These are phyloP conservation scores for Thielaviopsis musarum DNA, from an alignment of 2,329 filamentous ascomycete species.

Conservation along the genomic window DNA sequence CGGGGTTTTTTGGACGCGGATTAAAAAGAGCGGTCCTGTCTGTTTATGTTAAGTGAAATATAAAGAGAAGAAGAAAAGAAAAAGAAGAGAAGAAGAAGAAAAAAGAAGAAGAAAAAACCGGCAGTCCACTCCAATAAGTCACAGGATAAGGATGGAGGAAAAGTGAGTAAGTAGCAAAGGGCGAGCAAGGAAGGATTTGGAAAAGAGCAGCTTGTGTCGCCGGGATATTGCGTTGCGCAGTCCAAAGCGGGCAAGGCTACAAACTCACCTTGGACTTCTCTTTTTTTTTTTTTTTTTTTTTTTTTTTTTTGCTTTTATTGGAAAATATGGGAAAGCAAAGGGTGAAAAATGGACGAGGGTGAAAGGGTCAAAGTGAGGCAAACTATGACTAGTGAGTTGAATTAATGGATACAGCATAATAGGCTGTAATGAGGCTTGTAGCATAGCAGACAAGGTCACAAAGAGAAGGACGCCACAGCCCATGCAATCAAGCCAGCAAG, in stretches of 20 bases:
- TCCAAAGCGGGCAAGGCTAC: neutral
- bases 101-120: neutral
- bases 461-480: neutral
- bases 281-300: neutral
- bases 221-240: neutral
- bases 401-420: neutral
- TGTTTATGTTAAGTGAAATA: neutral
- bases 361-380: neutral
- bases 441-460: neutral
- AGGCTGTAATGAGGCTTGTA: neutral
- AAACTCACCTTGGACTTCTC: neutral
- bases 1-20: neutral
- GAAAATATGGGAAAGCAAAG: neutral
- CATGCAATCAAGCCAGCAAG: neutral
- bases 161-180: neutral
- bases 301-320: neutral
- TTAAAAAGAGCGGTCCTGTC: neutral
- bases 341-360: neutral
- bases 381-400: neutral
- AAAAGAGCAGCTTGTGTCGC: neutral
- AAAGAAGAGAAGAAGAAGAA: neutral
- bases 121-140: neutral
- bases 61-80: neutral
- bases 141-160: neutral
- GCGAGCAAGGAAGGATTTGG: neutral